These are phyloP conservation scores for Dipsacomyces acuminosporus DNA, from an alignment of 371 early-diverging fungal species.

Conservation along the genomic window DNA sequence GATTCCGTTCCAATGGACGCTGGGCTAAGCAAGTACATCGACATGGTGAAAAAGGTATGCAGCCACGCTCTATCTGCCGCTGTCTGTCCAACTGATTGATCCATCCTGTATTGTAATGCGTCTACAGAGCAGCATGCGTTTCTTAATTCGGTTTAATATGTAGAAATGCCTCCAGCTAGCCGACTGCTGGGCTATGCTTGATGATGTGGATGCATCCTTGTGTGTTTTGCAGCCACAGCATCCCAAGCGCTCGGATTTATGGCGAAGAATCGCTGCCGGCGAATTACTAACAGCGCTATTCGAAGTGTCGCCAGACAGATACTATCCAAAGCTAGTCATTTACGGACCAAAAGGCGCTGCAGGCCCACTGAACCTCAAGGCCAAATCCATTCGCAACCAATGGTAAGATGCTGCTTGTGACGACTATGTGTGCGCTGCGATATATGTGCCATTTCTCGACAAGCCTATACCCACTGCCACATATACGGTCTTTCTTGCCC, in stretches of 20 bases:
- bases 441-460: too few species aligned
- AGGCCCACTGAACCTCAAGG: slow-evolving; percentile 11
- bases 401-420: slow-evolving; percentile 3
- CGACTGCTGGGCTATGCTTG: slow-evolving; percentile 24
- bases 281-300: slow-evolving; percentile 18
- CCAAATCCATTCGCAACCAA: background rate
- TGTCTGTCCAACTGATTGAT: too few species aligned
- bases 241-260: slow-evolving; percentile 24
- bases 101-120: too few species aligned
- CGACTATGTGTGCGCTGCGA: background rate
- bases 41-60: slow-evolving; percentile 11
- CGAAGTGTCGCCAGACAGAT: slow-evolving; percentile 16
- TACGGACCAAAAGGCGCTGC: slow-evolving; percentile 28
- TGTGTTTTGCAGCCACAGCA: slow-evolving; percentile 32
- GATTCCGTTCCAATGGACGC: slow-evolving; percentile 11
- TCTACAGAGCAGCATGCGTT: background rate
- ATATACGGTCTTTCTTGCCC: too few species aligned
- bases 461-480: too few species aligned
- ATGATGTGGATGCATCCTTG: slow-evolving; percentile 23
- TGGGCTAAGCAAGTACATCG: slow-evolving; percentile 15
- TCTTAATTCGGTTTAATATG: background rate
- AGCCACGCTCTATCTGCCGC: too few species aligned
- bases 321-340: slow-evolving; percentile 15
- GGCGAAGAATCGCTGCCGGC: slow-evolving; percentile 27
- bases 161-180: slow-evolving; percentile 17